phyloP scores from a whole-genome alignment of 805 yeast species.

The Vanderwaltozyma yarrowii region DNA sequence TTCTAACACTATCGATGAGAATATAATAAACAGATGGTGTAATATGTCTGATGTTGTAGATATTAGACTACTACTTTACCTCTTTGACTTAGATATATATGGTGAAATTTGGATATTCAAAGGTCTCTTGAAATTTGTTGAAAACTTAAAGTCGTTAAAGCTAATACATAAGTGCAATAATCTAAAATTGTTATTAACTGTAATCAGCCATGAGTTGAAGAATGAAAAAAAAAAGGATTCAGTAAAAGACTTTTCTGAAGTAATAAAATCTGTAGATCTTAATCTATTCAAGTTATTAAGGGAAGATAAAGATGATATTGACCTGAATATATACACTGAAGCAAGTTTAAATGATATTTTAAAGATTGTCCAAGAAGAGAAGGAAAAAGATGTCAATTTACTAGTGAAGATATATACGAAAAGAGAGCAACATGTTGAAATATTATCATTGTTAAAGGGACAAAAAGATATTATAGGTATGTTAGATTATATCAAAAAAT shows the following conservation, averaged over 20 bases:
- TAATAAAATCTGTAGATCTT: constrained; percentile 19
- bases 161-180: constrained; percentile 17
- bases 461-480: constrained; percentile 2
- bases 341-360: constrained; percentile 13
- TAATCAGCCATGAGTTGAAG: constrained; percentile 4
- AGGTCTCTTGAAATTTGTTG: constrained; percentile 17
- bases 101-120: constrained; percentile 25
- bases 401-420: constrained; percentile 11
- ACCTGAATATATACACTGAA: constrained; percentile 11
- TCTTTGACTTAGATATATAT: constrained; percentile 17
- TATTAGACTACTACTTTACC: constrained; percentile 18
- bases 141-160: constrained; percentile 19
- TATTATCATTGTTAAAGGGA: constrained; percentile 7
- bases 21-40: constrained; percentile 15
- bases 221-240: background rate
- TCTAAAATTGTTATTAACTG: constrained; percentile 3
- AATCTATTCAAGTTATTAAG: constrained; percentile 10
- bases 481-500: constrained; percentile 5
- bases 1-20: constrained; percentile 12
- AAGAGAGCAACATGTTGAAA: constrained; percentile 9
- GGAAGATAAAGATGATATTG: constrained; percentile 2
- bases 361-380: constrained; percentile 3
- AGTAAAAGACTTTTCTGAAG: constrained; percentile 10
- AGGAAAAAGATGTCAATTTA: constrained; percentile 2
- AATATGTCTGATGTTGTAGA: constrained; percentile 11